Evolutionary conservation across 2,329 filamentous ascomycete species (phyloP), one percentile per base, ranked within the genome.

Genomic region (Ophiocordyceps sinensis): DNA sequence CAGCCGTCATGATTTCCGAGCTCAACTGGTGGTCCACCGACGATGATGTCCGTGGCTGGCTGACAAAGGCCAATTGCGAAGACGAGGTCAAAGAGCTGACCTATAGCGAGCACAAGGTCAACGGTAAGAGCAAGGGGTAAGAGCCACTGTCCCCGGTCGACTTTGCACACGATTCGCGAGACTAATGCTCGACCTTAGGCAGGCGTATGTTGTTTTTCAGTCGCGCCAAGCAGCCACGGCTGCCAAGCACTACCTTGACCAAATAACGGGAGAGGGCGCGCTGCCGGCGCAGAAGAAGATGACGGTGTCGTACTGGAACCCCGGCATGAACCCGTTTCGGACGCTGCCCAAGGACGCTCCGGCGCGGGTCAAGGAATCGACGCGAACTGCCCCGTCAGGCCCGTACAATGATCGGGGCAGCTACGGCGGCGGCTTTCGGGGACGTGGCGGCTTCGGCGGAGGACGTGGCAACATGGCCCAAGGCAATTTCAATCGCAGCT

Each of bases 61-160:
- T 83, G 21, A 78, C 79, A 49, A 73, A 84, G 48, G 85, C 82
- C n/a, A 75, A 74, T 2, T 85, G 78, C 50, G 91, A 96, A 59
- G 73, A 80, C 37, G 85, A 94, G 53, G 66, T 96, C 15, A 87
- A 85, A 53, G 91, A 96, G 45, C 77, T 98, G 40, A 94, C 88
- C 0, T 98, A 96, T 60, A 95, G 86, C 53, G 91, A 98, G 60
- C 91, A 96, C 63, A 98, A 98, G 59, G 88, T 96, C 38, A 98
- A 98, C 51, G 91, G 91, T 51, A 98, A 98, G 66, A 94, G 86
- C 64, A 95, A 96, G 67, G 89, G 91, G 88, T 94, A 71, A 48
- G 78, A 62, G 21, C 12, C 5, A 32, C 5, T 32, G 30, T 7
- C 13, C 12, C 2, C 34, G 5, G 9, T 14, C 5, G 15, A 23